phyloP scores from a whole-genome alignment of 225 moss, liverwort and hornwort species.

The Pseudoscleropodium purum region DNA sequence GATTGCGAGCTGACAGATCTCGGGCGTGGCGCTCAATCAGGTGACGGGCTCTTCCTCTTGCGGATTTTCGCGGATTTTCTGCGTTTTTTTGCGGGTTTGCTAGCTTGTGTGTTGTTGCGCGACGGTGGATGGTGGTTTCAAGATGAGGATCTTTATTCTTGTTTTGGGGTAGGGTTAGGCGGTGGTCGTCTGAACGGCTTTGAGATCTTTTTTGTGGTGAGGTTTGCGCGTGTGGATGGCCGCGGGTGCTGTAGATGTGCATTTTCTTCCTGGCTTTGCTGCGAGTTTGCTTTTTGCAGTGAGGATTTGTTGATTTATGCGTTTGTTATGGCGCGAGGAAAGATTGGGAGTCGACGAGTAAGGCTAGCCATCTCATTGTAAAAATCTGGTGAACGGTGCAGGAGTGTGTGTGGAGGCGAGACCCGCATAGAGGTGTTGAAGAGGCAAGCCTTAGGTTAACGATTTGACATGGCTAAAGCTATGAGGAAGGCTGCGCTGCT shows the following conservation, averaged over 20 bases:
- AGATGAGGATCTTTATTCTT: background rate
- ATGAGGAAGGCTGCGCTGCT: slow-evolving; percentile 9
- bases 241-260: background rate
- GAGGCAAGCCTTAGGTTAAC: background rate
- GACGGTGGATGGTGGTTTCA: background rate
- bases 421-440: background rate
- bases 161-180: background rate
- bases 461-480: background rate
- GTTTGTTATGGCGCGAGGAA: background rate
- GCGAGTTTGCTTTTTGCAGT: background rate
- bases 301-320: background rate
- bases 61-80: background rate
- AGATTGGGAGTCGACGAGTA: background rate
- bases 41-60: background rate
- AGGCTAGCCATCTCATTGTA: background rate
- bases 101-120: background rate
- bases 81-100: background rate
- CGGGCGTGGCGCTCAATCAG: background rate
- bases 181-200: background rate
- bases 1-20: background rate
- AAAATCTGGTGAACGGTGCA: background rate
- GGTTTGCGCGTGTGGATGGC: background rate
- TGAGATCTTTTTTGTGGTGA: background rate
- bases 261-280: background rate
- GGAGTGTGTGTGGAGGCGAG: background rate